phyloP scores from a whole-genome alignment of 441 rosid species.

The Populus hybrid region DNA sequence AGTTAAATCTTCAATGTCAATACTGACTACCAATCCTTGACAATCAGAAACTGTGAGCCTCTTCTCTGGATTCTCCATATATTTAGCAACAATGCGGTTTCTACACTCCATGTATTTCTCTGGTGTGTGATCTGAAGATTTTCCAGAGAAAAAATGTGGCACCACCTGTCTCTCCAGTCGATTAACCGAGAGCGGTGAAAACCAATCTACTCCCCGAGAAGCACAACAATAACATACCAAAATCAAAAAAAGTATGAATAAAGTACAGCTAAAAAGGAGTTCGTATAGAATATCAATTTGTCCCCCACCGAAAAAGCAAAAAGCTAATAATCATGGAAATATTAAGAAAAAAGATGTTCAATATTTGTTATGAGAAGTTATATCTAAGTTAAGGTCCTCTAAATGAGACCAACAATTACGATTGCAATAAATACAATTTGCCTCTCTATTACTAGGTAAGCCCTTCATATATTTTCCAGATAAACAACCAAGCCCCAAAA shows the following conservation, averaged over 20 bases:
- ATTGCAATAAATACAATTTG: neutral
- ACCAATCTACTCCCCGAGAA: slow-evolving; percentile 62
- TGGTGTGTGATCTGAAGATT: too few relatives aligned
- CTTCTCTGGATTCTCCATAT: too few relatives aligned
- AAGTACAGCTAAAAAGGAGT: neutral
- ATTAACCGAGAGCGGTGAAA: slow-evolving; percentile 80
- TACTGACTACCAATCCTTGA: too few relatives aligned
- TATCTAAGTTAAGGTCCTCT: neutral
- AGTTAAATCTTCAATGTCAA: too few relatives aligned
- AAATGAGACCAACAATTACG: neutral
- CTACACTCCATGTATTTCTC: too few relatives aligned
- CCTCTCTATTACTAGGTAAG: neutral
- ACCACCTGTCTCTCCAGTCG: slow-evolving; percentile 95
- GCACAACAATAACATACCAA: neutral
- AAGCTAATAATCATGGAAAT: neutral
- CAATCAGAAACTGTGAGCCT: too few relatives aligned
- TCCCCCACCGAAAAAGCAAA: neutral
- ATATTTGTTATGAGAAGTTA: neutral
- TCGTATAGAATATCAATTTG: neutral
- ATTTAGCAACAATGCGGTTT: too few relatives aligned
- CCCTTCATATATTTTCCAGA: neutral
- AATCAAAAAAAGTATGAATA: neutral
- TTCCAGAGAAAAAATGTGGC: too few relatives aligned
- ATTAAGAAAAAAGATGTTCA: neutral
- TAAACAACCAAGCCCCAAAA: neutral